Percentiles rank a stretch among this genome's conserved stretches.
phyloP scores from a whole-genome alignment of 129 eudicot genomes.

The Kitagawia praeruptora region DNA sequence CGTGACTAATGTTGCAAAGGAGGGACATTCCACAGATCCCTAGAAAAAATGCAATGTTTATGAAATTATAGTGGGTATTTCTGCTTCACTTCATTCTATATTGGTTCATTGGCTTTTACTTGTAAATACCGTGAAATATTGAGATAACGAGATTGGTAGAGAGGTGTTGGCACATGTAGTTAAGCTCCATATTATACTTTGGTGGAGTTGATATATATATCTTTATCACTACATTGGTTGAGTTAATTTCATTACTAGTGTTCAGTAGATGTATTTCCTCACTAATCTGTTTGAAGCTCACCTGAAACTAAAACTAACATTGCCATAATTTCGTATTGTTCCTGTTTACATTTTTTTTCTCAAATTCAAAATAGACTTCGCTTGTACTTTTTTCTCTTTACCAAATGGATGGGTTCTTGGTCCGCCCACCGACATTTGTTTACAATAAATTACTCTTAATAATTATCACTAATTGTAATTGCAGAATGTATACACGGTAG shows the following conservation, averaged over 20 bases:
- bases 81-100: slow-evolving; percentile 12
- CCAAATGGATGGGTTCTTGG: neutral
- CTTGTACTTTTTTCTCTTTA: too few relatives aligned
- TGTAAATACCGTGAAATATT: slow-evolving; percentile 60
- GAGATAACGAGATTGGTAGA: slow-evolving; percentile 21
- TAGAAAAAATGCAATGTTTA: slow-evolving; percentile 18
- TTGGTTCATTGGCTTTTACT: slow-evolving; percentile 28
- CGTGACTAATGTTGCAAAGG: slow-evolving; percentile 45
- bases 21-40: slow-evolving; percentile 37
- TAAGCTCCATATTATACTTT: slow-evolving; percentile 1
- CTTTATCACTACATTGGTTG: neutral
- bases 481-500: neutral
- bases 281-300: neutral
- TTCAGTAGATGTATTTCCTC: neutral
- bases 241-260: slow-evolving; percentile 9
- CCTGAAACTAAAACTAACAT: too few relatives aligned
- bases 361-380: neutral
- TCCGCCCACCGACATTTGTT: neutral
- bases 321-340: neutral
- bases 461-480: neutral
- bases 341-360: neutral
- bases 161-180: slow-evolving; percentile 30
- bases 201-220: slow-evolving; percentile 3
- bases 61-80: slow-evolving; percentile 23
- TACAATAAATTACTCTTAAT: neutral